Percentiles rank a stretch among this genome's conserved stretches.
These are phyloP conservation scores for Candida palmyrensis DNA, from an alignment of 805 yeast genomes.

Conservation along the genomic window DNA sequence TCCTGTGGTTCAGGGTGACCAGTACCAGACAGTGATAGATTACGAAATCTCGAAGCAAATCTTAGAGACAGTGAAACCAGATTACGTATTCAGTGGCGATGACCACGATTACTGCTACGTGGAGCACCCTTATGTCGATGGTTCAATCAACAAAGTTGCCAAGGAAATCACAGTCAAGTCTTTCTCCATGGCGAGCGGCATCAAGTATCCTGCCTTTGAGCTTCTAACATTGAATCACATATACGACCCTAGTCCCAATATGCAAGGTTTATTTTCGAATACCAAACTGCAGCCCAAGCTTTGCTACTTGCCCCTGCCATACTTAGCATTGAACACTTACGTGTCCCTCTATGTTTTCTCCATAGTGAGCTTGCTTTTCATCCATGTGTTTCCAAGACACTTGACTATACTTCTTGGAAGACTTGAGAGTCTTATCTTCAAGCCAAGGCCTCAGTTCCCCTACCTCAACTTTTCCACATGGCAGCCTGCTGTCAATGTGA, in stretches of 20 bases:
- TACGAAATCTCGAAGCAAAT: conserved; percentile 54
- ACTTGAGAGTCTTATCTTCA: too few relatives aligned
- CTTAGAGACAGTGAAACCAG: conserved; percentile 57
- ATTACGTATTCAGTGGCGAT: conserved; percentile 79
- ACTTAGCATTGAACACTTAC: conserved; percentile 35
- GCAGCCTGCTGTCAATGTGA: too few relatives aligned
- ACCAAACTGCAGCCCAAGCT: conserved; percentile 19
- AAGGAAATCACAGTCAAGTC: conserved; percentile 85
- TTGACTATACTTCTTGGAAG: too few relatives aligned
- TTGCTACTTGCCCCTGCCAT: conserved; percentile 57
- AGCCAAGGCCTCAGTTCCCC: too few relatives aligned
- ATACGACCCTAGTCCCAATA: conserved; percentile 9
- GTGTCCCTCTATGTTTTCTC: too few relatives aligned
- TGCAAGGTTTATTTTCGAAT: not conserved
- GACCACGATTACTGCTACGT: conserved; percentile 95
- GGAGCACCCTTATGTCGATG: conserved; percentile 38
- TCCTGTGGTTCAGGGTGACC: conserved; percentile 71
- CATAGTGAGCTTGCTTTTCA: conserved; percentile 10
- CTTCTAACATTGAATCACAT: conserved; percentile 63
- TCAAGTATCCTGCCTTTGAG: conserved; percentile 80
- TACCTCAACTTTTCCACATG: too few relatives aligned
- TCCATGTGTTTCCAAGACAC: conserved; percentile 5
- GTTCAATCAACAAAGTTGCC: conserved; percentile 28
- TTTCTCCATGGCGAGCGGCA: conserved; percentile 91
- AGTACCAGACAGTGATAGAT: conserved; percentile 87